These are phyloP conservation scores for Beta corolliflora DNA, from an alignment of 179 eudicot species.

Conservation along the genomic window DNA sequence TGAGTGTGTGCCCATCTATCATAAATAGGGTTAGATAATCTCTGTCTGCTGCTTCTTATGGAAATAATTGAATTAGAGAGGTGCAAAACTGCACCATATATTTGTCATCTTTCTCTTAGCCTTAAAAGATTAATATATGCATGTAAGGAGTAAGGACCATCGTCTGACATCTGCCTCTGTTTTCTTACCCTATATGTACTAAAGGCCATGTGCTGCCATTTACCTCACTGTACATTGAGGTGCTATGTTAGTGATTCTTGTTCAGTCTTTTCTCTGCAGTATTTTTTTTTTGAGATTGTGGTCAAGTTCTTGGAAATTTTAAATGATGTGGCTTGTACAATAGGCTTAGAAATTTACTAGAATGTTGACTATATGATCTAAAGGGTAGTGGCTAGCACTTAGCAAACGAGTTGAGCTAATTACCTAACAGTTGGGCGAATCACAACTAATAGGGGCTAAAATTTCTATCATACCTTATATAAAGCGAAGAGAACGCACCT, in stretches of 20 bases:
- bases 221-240: conserved; percentile 16
- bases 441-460: too few species aligned
- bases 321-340: neutral
- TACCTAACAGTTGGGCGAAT: neutral
- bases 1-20: neutral
- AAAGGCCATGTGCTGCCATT: conserved; percentile 31
- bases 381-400: neutral
- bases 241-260: conserved; percentile 9
- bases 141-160: conserved; percentile 27
- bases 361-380: neutral
- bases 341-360: neutral
- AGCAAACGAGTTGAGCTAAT: neutral
- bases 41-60: conserved; percentile 12
- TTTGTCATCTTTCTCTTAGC: conserved; percentile 14
- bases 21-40: conserved; percentile 7
- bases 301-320: neutral
- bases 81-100: conserved; percentile 9
- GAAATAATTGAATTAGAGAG: conserved; percentile 21
- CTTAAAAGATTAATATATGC: neutral
- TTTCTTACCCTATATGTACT: conserved; percentile 15
- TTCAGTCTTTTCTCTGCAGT: conserved; percentile 14
- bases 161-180: conserved; percentile 18
- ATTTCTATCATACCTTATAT: too few species aligned
- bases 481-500: too few species aligned
- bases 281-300: neutral